Conservation (phyloP, 2,329 filamentous ascomycete genomes). For the Xylaria sp. region DNA sequence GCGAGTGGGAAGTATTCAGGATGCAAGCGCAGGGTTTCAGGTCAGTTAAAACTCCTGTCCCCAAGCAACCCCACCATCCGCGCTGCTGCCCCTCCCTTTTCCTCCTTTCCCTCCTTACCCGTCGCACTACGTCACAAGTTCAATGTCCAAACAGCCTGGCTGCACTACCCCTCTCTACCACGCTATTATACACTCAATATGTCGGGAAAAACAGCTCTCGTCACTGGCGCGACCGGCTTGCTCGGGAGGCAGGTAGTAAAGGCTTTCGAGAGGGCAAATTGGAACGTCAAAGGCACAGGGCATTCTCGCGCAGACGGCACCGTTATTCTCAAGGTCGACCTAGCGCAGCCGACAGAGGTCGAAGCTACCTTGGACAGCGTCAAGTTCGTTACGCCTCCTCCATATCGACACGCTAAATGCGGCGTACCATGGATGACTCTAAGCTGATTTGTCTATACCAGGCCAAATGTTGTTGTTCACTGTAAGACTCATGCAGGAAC, state of each 20-base stretch:
- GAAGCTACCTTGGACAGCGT: constrained; percentile 62
- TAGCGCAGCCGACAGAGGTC: constrained; percentile 60
- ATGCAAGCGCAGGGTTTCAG: not conserved
- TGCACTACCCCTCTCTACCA: not conserved
- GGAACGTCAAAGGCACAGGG: constrained; percentile 78
- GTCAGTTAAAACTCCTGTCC: not conserved
- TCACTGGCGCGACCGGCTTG: constrained; percentile 87
- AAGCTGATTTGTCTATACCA: constrained; percentile 50
- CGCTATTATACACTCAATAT: constrained; percentile 40
- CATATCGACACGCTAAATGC: not conserved
- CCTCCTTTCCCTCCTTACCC: not conserved
- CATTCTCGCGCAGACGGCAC: constrained; percentile 78
- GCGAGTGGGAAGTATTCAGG: too few species aligned
- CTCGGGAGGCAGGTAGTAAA: constrained; percentile 82
- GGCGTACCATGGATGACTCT: constrained; percentile 17
- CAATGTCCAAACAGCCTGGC: not conserved
- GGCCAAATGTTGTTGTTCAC: constrained; percentile 82
- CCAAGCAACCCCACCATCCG: constrained; percentile 7
- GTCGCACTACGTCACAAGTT: constrained; percentile 26
- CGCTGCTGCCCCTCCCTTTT: constrained; percentile 20
- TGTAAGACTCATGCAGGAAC: constrained; percentile 65
- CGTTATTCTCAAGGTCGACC: constrained; percentile 70
- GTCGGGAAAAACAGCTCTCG: constrained; percentile 67
- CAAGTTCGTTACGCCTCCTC: constrained; percentile 59
- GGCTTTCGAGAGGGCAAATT: constrained; percentile 74